Conservation (phyloP, 164 flowering plant species). For the Stephania japonica region DNA sequence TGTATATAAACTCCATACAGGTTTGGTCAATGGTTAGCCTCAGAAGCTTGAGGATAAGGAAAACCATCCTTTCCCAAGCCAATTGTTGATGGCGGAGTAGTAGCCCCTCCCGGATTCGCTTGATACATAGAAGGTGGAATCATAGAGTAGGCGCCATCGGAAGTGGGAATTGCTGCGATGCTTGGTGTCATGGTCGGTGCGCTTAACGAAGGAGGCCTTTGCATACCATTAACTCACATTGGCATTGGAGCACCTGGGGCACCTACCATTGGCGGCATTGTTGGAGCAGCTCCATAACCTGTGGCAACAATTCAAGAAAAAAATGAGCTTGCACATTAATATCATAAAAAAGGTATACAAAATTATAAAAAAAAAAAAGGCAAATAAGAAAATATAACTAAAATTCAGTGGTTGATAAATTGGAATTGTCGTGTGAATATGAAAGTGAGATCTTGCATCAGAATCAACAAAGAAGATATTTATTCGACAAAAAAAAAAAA, state of each 20-base stretch:
- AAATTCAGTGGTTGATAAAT: too few species aligned
- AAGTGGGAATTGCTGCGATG: conserved; percentile 28
- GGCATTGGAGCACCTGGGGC: conserved; percentile 65
- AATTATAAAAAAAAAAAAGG: too few species aligned
- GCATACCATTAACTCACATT: conserved; percentile 43
- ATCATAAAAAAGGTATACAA: too few species aligned
- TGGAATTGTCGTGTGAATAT: too few species aligned
- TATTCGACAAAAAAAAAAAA: too few species aligned
- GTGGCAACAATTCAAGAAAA: background rate
- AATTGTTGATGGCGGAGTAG: conserved; percentile 9
- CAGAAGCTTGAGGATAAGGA: conserved; percentile 32
- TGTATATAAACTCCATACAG: background rate
- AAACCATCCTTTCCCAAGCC: conserved; percentile 12
- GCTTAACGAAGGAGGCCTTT: conserved; percentile 37
- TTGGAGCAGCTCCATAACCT: conserved; percentile 26
- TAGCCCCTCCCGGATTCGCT: conserved; percentile 23
- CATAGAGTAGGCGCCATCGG: conserved; percentile 42
- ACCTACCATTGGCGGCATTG: conserved; percentile 44
- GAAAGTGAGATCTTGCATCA: too few species aligned
- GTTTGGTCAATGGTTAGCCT: conserved; percentile 24
- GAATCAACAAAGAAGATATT: background rate
- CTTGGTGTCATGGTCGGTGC: conserved; percentile 43
- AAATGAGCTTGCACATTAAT: background rate
- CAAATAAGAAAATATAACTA: too few species aligned
- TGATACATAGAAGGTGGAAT: conserved; percentile 39